Evolutionary conservation across 371 early-diverging fungal species (phyloP).

Genomic region (Mucor lusitanicus): DNA sequence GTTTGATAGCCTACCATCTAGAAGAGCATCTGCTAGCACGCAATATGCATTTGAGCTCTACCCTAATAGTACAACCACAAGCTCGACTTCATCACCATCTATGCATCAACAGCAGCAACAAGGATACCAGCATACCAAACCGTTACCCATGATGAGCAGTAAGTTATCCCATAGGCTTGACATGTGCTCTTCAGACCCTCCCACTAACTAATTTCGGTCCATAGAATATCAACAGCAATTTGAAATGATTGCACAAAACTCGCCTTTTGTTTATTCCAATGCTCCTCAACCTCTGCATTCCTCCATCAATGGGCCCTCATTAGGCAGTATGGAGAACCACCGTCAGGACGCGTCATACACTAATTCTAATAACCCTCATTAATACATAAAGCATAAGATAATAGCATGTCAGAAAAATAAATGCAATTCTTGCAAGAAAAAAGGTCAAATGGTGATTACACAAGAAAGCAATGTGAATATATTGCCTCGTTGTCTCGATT

Average conservation of each 20-base stretch:
- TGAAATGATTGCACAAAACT: not conserved
- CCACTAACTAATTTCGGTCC: not conserved
- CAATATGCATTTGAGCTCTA: conserved; percentile 12
- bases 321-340: not conserved
- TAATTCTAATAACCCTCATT: not conserved
- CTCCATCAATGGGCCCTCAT: not conserved
- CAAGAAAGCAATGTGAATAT: not conserved
- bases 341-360: not conserved
- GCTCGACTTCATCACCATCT: not conserved
- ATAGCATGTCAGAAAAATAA: not conserved
- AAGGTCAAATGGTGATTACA: not conserved
- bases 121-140: not conserved
- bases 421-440: not conserved
- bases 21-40: conserved; percentile 14
- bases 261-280: conserved; percentile 3
- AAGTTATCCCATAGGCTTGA: not conserved
- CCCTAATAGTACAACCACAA: conserved; percentile 12
- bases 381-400: not conserved
- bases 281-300: not conserved
- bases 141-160: not conserved
- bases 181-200: not conserved
- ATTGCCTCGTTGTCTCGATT: not conserved
- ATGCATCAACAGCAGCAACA: conserved; percentile 1
- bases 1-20: conserved; percentile 12
- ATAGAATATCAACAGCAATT: not conserved